Conservation (phyloP, 805 yeast species). For the Candida ficus region DNA sequence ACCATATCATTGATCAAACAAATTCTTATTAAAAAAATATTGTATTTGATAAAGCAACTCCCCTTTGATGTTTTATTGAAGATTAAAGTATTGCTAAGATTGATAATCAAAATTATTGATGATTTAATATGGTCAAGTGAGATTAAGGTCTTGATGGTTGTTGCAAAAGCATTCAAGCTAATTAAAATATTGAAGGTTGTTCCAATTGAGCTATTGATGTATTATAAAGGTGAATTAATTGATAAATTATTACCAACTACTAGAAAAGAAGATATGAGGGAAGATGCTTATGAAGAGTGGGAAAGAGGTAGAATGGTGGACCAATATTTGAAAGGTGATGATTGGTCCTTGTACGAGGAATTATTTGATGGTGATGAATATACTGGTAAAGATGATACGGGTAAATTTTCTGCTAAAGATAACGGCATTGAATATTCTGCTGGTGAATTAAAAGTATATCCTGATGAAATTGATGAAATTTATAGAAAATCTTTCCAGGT, state of each 20-base stretch:
- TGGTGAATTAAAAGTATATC: neutral
- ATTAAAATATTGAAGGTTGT: conserved; percentile 12
- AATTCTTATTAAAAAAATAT: conserved; percentile 14
- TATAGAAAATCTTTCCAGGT: conserved; percentile 4
- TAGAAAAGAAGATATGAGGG: conserved; percentile 1
- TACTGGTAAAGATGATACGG: neutral
- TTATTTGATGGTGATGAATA: neutral
- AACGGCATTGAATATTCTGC: conserved; percentile 6
- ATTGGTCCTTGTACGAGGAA: conserved; percentile 1
- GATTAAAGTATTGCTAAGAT: conserved; percentile 13
- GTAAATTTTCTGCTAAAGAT: neutral
- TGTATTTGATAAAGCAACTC: conserved; percentile 11
- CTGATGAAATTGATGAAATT: conserved; percentile 7
- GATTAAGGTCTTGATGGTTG: conserved; percentile 12
- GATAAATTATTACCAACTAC: conserved; percentile 13
- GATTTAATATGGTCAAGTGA: conserved; percentile 20
- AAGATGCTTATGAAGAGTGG: conserved; percentile 1
- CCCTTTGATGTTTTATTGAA: conserved; percentile 20
- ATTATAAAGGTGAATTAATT: conserved; percentile 13
- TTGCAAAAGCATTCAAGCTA: conserved; percentile 11
- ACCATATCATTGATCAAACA: conserved; percentile 12
- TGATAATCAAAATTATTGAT: conserved; percentile 14
- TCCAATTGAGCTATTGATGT: conserved; percentile 15
- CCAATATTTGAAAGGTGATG: neutral
- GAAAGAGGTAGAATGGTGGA: neutral